These are phyloP conservation scores for Tieghemostelium lacteum DNA, from an alignment of 78 protist genomes.

Conservation along the genomic window DNA sequence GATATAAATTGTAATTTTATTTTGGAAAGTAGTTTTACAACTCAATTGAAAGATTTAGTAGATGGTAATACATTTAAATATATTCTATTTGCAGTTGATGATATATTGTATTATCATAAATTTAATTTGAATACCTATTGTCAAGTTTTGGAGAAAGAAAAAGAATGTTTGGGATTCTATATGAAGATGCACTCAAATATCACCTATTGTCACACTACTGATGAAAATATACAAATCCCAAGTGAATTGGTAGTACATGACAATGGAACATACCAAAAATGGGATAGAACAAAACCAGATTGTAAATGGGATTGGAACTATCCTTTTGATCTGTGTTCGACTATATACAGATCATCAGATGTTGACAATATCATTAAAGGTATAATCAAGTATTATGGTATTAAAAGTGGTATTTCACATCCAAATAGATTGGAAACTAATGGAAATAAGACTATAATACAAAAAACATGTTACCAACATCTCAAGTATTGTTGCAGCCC, in stretches of 20 bases:
- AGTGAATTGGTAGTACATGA: background rate
- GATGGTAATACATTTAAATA: background rate
- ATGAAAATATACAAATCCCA: constrained; percentile 27
- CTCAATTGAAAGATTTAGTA: too few relatives aligned
- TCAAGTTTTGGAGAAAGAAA: background rate
- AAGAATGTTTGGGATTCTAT: constrained; percentile 41
- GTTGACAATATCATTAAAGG: constrained; percentile 1
- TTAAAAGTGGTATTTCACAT: constrained; percentile 65
- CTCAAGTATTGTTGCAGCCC: constrained; percentile 12
- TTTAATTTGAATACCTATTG: constrained; percentile 7
- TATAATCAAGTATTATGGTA: constrained; percentile 44
- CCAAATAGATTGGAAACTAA: constrained; percentile 64
- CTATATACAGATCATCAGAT: constrained; percentile 8
- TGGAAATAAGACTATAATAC: constrained; percentile 57
- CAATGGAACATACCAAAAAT: background rate
- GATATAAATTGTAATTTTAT: background rate
- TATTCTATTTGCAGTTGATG: constrained; percentile 63
- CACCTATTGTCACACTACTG: constrained; percentile 54
- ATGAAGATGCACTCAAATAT: constrained; percentile 27
- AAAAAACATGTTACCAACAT: constrained; percentile 15
- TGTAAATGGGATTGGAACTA: constrained; percentile 76
- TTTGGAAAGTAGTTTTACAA: too few relatives aligned
- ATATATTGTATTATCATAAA: constrained; percentile 29
- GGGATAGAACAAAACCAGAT: constrained; percentile 29
- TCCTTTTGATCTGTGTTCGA: constrained; percentile 74